These are phyloP conservation scores for Daldinia grandis DNA, from an alignment of 495 filamentous ascomycete species.

Conservation along the genomic window DNA sequence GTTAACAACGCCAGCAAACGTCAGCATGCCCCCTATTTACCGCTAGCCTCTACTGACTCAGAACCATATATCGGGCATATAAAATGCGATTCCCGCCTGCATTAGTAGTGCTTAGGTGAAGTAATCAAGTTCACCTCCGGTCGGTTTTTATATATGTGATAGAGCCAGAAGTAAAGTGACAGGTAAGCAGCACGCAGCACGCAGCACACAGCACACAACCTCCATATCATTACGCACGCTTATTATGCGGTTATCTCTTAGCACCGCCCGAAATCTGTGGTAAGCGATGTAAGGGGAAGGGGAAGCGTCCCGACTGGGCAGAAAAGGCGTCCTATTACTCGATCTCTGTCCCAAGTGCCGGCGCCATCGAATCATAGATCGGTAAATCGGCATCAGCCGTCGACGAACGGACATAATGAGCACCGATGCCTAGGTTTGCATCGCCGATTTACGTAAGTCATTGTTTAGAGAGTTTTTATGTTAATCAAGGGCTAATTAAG, in stretches of 20 bases:
- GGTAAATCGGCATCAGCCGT: conserved; percentile 31
- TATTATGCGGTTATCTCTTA: conserved; percentile 5
- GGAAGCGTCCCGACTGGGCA: conserved; percentile 13
- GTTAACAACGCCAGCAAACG: conserved; percentile 7
- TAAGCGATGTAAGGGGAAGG: conserved; percentile 19
- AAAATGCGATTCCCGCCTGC: conserved; percentile 19
- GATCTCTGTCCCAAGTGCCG: not conserved
- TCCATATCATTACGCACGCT: conserved; percentile 11
- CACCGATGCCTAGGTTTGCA: conserved; percentile 13
- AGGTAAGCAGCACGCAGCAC: not conserved
- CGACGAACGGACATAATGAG: conserved; percentile 23
- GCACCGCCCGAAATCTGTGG: conserved; percentile 1
- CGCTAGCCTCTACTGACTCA: conserved; percentile 19
- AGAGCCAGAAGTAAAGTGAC: not conserved
- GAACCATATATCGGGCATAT: conserved; percentile 24
- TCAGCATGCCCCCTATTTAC: conserved; percentile 9
- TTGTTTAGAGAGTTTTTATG: not conserved
- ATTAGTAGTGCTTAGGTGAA: conserved; percentile 28
- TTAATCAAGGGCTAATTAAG: not conserved
- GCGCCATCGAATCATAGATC: conserved; percentile 15
- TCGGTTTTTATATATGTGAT: not conserved
- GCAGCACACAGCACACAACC: not conserved
- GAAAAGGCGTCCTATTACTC: conserved; percentile 2
- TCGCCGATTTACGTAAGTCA: conserved; percentile 7
- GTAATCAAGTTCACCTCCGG: not conserved